Evolutionary conservation across 2,329 filamentous ascomycete species (phyloP), one percentile per base, ranked within the genome.

Genomic region (Lachnellula hyalina): DNA sequence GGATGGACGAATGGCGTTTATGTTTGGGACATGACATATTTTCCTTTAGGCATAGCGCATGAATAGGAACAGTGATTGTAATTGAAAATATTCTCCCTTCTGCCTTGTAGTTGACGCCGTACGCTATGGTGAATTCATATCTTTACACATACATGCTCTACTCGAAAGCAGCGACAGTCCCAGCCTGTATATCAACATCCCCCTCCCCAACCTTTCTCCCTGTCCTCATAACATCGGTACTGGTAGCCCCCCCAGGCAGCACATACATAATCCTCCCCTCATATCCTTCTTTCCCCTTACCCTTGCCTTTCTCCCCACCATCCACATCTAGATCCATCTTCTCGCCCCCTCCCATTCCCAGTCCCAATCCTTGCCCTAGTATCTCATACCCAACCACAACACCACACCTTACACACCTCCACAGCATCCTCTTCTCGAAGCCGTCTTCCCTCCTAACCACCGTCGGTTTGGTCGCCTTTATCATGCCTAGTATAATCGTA

Each of bases 361-460:
- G 40, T 47, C 17, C 17, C 49, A 8, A 49, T 7, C 25, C 23
- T 54, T 35, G 45, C 49, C 5, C 55, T 61, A 51, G 80, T 42
- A 88, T 69, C 64, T 80, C 75, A 72, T 89, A 89, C 28, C 81
- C 85, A 45, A 87, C 73, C 1, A 80, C 75, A 28, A 86, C 67
- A 34, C 75, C 73, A 72, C 86, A 89, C 53, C 85, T 71, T 12
- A 74, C 77, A 70, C 86, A 89, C 21, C 79, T 73, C 59, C 81
- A 73, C 4, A 82, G 62, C 54, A 78, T 73, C 17, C 86, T 71
- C 73, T 86, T 87, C 72, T 89, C 86, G 58, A 87, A 87, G 5
- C 85, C 86, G 55, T 86, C 81, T 58, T 78, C 76, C 11, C 79
- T 73, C 1, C 77, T 72, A 6, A 86, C 72, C 0, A 86, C 70